Conservation (phyloP, 805 yeast genomes). For the Ogataea nonfermentans region DNA sequence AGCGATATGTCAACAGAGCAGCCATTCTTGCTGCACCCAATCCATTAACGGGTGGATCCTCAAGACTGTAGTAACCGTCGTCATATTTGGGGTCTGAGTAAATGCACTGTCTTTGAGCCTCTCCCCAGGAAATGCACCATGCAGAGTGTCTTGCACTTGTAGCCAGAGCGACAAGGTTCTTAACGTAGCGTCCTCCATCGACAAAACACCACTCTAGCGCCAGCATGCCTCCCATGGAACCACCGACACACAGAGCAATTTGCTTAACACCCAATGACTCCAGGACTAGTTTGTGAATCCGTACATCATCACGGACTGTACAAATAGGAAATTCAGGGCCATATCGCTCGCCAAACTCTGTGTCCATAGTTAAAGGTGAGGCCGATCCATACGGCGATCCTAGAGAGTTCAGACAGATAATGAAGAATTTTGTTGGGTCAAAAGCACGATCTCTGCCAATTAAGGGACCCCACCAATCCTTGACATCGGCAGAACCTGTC, state of each 20-base stretch:
- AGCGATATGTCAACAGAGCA: constrained; percentile 88
- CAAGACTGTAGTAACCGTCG: constrained; percentile 80
- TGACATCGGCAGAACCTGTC: constrained; percentile 92
- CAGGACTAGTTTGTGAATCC: constrained; percentile 70
- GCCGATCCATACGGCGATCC: constrained; percentile 97
- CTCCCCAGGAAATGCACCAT: constrained; percentile 99
- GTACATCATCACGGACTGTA: constrained; percentile 90
- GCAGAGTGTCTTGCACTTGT: constrained; percentile 95
- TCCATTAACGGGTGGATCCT: constrained; percentile 83
- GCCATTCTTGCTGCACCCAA: constrained; percentile 97
- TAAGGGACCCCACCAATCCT: constrained; percentile 99
- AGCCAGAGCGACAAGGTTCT: constrained; percentile 76
- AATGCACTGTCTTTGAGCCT: constrained; percentile 94
- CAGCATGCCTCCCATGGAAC: constrained; percentile 99
- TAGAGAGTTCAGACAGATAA: constrained; percentile 85
- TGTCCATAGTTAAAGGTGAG: constrained; percentile 81
- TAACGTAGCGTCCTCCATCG: constrained; percentile 62
- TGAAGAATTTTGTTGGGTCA: constrained; percentile 84
- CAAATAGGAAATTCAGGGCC: constrained; percentile 96
- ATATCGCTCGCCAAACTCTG: constrained; percentile 69
- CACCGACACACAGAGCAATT: constrained; percentile 87
- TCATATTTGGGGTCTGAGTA: constrained; percentile 91
- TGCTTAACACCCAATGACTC: constrained; percentile 78
- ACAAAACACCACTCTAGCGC: constrained; percentile 81
- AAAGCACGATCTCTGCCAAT: constrained; percentile 83